These are phyloP conservation scores for Curvularia verruculosa DNA, from an alignment of 2,329 filamentous ascomycete genomes.

Conservation along the genomic window DNA sequence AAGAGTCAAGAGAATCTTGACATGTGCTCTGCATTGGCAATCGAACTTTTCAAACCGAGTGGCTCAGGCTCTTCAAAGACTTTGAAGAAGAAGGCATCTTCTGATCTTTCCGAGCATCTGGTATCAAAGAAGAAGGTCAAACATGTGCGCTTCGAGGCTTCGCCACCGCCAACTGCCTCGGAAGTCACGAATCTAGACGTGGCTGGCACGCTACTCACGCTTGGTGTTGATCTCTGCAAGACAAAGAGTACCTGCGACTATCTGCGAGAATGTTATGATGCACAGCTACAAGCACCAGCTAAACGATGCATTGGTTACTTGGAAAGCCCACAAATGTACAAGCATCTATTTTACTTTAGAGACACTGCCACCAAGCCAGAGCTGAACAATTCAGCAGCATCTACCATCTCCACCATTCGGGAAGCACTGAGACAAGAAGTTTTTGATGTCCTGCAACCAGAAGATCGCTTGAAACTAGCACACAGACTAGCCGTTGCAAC, in stretches of 20 bases:
- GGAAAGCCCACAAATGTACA: neutral
- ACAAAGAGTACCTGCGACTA: constrained; percentile 33
- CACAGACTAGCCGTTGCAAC: constrained; percentile 22
- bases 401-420: neutral
- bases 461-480: constrained; percentile 28
- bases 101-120: constrained; percentile 3
- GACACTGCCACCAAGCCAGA: neutral
- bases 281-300: neutral
- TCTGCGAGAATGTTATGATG: constrained; percentile 21
- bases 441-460: constrained; percentile 13
- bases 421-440: constrained; percentile 8
- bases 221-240: constrained; percentile 28
- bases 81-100: constrained; percentile 27
- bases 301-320: constrained; percentile 32
- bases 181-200: neutral
- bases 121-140: constrained; percentile 11
- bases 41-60: neutral
- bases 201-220: neutral
- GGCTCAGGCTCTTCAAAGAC: constrained; percentile 2
- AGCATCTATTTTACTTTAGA: neutral
- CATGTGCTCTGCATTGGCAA: neutral
- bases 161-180: neutral
- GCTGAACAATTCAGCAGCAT: neutral
- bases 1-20: neutral
- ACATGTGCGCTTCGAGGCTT: neutral